A percentile compares a stretch with the other conserved stretches of the same genome.
Conservation (phyloP, 2,329 filamentous ascomycete genomes). For the Xylariaceae sp. region DNA sequence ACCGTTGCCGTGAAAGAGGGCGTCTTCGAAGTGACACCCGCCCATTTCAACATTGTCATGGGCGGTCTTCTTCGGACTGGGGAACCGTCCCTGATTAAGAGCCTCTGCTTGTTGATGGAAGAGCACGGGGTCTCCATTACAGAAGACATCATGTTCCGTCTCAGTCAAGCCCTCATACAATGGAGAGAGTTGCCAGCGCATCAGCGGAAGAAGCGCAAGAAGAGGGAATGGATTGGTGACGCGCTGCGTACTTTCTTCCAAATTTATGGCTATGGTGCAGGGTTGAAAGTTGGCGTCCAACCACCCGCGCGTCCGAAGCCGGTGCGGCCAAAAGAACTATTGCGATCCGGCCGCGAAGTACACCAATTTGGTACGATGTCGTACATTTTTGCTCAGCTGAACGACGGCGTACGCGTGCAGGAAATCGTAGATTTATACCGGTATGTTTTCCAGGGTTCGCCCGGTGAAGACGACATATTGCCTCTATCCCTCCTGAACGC, state of each 20-base stretch:
- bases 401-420: constrained; percentile 49
- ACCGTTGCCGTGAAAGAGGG: constrained; percentile 39
- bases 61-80: constrained; percentile 43
- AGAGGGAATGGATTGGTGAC: constrained; percentile 30
- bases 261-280: constrained; percentile 24
- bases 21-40: constrained; percentile 41
- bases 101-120: constrained; percentile 41
- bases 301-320: constrained; percentile 5
- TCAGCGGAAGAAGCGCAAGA: constrained; percentile 16
- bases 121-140: constrained; percentile 39
- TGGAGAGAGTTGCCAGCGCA: constrained; percentile 31
- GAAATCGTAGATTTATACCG: constrained; percentile 53
- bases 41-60: constrained; percentile 52
- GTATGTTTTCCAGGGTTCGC: constrained; percentile 35
- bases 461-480: constrained; percentile 33
- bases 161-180: constrained; percentile 39
- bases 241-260: constrained; percentile 35
- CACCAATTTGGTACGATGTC: constrained; percentile 39
- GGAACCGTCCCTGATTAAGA: constrained; percentile 39
- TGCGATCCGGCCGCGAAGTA: constrained; percentile 21
- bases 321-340: constrained; percentile 14
- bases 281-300: constrained; percentile 9
- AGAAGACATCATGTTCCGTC: constrained; percentile 39
- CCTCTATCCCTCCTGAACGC: constrained; percentile 55
- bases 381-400: constrained; percentile 39